Evolutionary conservation across 805 yeast genomes (phyloP).

Genomic region (Candida arabinofermentans): DNA sequence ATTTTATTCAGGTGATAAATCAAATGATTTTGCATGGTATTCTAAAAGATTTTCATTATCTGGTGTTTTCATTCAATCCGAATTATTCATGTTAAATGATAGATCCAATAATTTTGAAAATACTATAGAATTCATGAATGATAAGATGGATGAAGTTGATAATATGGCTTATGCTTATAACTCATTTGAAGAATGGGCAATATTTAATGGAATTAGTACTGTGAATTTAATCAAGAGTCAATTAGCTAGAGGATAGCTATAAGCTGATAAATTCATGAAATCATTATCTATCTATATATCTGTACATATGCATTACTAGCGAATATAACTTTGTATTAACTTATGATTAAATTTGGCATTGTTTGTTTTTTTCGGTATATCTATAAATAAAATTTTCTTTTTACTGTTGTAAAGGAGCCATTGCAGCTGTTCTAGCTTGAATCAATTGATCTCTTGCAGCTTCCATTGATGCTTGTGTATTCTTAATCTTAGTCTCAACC

Average conservation of each 20-base stretch:
- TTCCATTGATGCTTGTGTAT: constrained; percentile 53
- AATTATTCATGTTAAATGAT: constrained; percentile 78
- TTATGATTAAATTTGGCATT: too few species aligned
- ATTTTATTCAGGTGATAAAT: constrained; percentile 70
- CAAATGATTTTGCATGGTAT: constrained; percentile 90
- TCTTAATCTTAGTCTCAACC: constrained; percentile 67
- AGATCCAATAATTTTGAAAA: constrained; percentile 47
- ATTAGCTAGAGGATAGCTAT: constrained; percentile 51
- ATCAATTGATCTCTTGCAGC: constrained; percentile 46
- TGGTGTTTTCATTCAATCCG: constrained; percentile 68
- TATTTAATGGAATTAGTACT: constrained; percentile 61
- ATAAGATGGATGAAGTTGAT: constrained; percentile 50
- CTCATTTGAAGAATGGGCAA: constrained; percentile 69
- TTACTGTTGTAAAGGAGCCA: constrained; percentile 1
- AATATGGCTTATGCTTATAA: constrained; percentile 57
- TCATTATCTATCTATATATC: constrained; percentile 2
- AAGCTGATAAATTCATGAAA: too few species aligned
- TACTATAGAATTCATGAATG: constrained; percentile 63
- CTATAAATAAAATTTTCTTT: background rate
- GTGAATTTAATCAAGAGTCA: constrained; percentile 71
- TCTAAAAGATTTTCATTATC: constrained; percentile 73
- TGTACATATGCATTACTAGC: constrained; percentile 3
- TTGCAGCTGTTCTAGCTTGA: constrained; percentile 14
- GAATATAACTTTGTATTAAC: too few species aligned
- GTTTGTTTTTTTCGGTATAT: too few species aligned